Base-by-base conservation (phyloP, 371 early-diverging fungal genomes). In the Mucor plumbeus region DNA sequence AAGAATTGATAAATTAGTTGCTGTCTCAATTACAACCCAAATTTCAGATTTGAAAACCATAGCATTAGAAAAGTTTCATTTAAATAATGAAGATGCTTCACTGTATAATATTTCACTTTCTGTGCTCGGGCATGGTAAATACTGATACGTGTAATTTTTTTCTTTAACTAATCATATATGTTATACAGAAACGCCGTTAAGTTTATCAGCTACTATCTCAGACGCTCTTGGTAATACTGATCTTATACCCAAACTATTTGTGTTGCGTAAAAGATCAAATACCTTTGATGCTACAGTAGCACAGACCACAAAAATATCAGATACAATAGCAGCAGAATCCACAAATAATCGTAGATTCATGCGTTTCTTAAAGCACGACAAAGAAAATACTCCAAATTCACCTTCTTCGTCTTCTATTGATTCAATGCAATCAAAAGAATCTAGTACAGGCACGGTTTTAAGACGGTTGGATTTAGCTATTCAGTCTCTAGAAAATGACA, bases 41-140 rank as follows among this genome's bases (percentile, higher is more conserved):
- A 76, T 84, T 31, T 64, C 73, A 3, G 84, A 80, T 6, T 60
- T 80, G 31, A 77, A 71, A 5, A 54, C 40, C 5, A 75, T 71
- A 21, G 80, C 82, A 1, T 38, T 81, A 13, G 84, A 84, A n/a
- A 84, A 84, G 19, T 84, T 84, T 43, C 84, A 84, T 60, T 66
- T 84, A 26, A 36, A 50, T 14, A 65, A 68, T 11, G 63, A 68
- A 47, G 69, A 65, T 11, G 21, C 56, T n/a, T 31, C 31, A 0
- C 39, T 31, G 7, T 75, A 69, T 61, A 41, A 44, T 14, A 64
- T 75, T 33, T 39, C 67, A 2, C 40, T 75, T 5, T 72, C 70
- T 7, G 56, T 65, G 1, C 72, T 65, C 38, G 68, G 63, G 3
- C 50, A 63, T 47, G 61, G 53, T 64, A 65, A 43, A 26, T 11